Base-by-base conservation (phyloP, 225 moss, liverwort and hornwort genomes). In the Thuidium tamariscinum region DNA sequence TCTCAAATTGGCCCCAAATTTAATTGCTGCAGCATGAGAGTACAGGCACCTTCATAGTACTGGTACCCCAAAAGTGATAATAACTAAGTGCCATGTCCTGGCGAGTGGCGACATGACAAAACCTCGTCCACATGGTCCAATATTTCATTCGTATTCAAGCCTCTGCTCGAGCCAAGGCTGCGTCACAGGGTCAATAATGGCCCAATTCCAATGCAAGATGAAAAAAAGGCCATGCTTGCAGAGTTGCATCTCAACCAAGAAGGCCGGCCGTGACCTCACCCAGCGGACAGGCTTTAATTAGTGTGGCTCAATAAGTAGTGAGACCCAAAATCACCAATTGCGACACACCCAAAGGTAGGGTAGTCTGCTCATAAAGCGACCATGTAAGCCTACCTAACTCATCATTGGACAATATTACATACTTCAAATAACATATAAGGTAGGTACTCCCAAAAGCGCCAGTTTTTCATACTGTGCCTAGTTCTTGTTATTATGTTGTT, bases 1-100 rank as follows among this genome's bases (percentile, higher is more conserved):
- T n/a, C n/a, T n/a, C n/a, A n/a, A n/a, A n/a, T 49, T 34, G 0
- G 1, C 2, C 48, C 7, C 0, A 32, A 48, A 18, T 32, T 48
- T 19, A 12, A 32, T 0, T 3, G 2, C 1, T 32, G 7, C 1
- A 7, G 7, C 1, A 20, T 74, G 11, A 7, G 49, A 21, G 27
- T 27, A 26, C 29, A 46, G 46, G 30, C 32, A 18, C 18, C 72
- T 46, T 10, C 7, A 8, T 18, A 8, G 23, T 32, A 16, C 11
- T 0, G 1, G 34, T 21, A 34, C 48, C 21, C 44, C 44, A 74
- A 44, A 74, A 49, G 49, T 0, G 2, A 51, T 20, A 18, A 42
- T 27, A 27, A 27, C 42, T 70, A 8, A 42, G 73, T 74, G 21
- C 7, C 20, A 34, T 32, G 74, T 71, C 27, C 71, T 71, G 17